phyloP scores from a whole-genome alignment of 2,329 filamentous ascomycete species.

The Beauveria rudraprayagi region DNA sequence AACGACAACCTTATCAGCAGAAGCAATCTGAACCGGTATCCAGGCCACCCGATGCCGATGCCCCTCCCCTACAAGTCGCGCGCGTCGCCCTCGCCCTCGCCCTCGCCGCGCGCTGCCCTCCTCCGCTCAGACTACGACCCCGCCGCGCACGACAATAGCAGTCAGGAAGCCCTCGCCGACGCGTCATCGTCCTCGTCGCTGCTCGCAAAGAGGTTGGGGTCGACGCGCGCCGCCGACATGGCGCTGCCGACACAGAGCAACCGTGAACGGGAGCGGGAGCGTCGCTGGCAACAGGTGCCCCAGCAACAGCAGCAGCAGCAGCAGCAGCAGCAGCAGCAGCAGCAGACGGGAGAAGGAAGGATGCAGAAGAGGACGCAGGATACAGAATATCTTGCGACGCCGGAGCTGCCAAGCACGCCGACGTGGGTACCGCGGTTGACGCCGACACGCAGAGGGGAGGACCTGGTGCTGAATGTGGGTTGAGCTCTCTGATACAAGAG shows the following conservation, averaged over 20 bases:
- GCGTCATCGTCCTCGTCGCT: conserved; percentile 25
- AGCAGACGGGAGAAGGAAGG: background rate
- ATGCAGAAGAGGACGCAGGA: background rate
- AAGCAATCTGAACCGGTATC: background rate
- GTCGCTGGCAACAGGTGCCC: conserved; percentile 9
- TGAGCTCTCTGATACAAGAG: conserved; percentile 18
- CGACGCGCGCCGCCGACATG: conserved; percentile 40
- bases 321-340: conserved; percentile 4
- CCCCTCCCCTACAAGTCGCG: background rate
- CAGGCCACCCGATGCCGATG: conserved; percentile 7
- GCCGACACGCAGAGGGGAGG: conserved; percentile 57
- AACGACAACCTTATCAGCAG: background rate
- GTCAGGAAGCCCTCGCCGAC: conserved; percentile 16
- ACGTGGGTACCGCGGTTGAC: conserved; percentile 59
- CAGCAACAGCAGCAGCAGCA: background rate
- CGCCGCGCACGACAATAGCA: conserved; percentile 15
- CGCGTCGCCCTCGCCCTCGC: background rate
- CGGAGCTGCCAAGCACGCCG: conserved; percentile 38
- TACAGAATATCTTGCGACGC: background rate
- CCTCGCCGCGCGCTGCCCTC: background rate
- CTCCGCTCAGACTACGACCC: background rate
- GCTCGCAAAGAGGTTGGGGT: conserved; percentile 45
- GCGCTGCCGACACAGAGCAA: conserved; percentile 20
- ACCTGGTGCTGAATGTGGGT: conserved; percentile 52
- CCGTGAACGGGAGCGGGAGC: background rate